phyloP scores from a whole-genome alignment of 2,329 filamentous ascomycete species.

The Diaporthe caulivora region DNA sequence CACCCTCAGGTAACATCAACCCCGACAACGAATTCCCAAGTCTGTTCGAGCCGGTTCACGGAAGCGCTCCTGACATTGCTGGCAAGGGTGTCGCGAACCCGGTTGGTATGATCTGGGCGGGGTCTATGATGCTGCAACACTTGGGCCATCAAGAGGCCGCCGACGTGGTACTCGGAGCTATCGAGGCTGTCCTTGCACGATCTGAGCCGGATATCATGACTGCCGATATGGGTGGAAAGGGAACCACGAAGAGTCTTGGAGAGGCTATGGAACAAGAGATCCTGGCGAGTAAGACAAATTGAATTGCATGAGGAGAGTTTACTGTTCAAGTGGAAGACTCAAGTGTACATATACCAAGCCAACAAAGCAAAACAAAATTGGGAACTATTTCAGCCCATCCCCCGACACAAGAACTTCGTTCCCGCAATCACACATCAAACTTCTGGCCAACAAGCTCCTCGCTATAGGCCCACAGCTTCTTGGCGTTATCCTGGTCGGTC shows the following conservation, averaged over 20 bases:
- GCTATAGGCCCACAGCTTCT: conserved; percentile 56
- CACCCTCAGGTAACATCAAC: conserved; percentile 73
- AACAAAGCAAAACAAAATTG: not conserved
- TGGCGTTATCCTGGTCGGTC: conserved; percentile 51
- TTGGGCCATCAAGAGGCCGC: conserved; percentile 71
- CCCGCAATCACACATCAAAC: conserved; percentile 13
- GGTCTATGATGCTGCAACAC: conserved; percentile 76
- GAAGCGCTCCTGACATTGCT: conserved; percentile 73
- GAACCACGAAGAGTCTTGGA: conserved; percentile 69
- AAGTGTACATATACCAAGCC: not conserved
- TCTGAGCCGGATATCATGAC: conserved; percentile 67
- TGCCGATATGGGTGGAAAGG: conserved; percentile 69
- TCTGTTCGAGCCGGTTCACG: conserved; percentile 75
- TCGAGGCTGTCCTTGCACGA: conserved; percentile 66
- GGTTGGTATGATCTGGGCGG: conserved; percentile 77
- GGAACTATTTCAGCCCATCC: not conserved
- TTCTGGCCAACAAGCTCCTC: conserved; percentile 38
- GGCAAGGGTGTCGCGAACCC: conserved; percentile 74
- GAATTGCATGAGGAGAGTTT: not conserved
- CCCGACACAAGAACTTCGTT: no score
- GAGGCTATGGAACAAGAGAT: conserved; percentile 58
- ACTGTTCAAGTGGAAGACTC: not conserved
- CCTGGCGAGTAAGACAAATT: not conserved
- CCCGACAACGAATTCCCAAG: conserved; percentile 70
- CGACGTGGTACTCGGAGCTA: conserved; percentile 66